phyloP scores from a whole-genome alignment of 768 basidiomycete genomes.

The Trametes meyenii region DNA sequence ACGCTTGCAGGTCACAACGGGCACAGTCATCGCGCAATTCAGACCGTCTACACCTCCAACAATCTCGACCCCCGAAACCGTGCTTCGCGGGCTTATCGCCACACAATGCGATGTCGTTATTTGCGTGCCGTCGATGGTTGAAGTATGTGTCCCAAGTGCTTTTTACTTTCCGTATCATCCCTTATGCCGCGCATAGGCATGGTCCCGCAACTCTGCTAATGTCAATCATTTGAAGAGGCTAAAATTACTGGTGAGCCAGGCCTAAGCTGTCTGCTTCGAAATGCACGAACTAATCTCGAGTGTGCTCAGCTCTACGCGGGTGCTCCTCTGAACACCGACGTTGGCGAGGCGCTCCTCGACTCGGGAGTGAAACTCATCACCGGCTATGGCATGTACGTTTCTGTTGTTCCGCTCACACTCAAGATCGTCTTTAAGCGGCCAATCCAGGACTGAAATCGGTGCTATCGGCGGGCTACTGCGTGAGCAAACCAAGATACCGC shows the following conservation, averaged over 20 bases:
- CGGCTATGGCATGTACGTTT: conserved; percentile 42
- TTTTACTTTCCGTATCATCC: not conserved
- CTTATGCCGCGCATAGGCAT: conserved; percentile 19
- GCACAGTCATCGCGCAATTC: conserved; percentile 26
- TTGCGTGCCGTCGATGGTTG: conserved; percentile 33
- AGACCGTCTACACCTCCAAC: conserved; percentile 27
- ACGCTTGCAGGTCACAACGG: conserved; percentile 10
- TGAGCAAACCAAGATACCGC: not conserved
- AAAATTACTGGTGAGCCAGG: conserved; percentile 14
- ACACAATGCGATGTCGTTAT: conserved; percentile 18
- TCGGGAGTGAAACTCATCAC: conserved; percentile 38
- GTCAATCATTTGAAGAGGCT: conserved; percentile 17
- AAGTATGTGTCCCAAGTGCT: conserved; percentile 22
- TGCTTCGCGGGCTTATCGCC: conserved; percentile 12
- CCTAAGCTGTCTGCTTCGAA: not conserved
- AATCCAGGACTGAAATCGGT: conserved; percentile 24
- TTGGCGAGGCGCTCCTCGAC: conserved; percentile 38
- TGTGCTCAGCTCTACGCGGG: conserved; percentile 40
- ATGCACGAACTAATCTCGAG: not conserved
- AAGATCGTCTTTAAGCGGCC: not conserved
- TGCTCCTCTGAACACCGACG: conserved; percentile 40
- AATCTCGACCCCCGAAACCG: conserved; percentile 28
- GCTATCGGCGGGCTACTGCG: not conserved
- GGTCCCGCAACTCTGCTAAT: conserved; percentile 22
- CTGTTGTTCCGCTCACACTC: not conserved